Conservation (phyloP, 2,329 filamentous ascomycete genomes). For the Neofusicoccum laricinum region DNA sequence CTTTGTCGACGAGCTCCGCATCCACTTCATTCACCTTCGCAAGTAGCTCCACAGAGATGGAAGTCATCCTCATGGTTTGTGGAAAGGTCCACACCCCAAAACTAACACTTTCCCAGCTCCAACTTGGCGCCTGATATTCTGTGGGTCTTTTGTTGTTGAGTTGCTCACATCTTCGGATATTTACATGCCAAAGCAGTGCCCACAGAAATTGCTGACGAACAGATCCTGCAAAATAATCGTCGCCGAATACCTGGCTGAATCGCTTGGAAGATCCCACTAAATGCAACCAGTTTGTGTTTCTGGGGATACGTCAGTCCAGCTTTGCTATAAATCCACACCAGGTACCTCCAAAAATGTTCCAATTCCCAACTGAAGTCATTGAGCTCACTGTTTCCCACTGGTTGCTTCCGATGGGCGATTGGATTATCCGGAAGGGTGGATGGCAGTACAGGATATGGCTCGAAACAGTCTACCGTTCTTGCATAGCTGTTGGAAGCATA, state of each 20-base stretch:
- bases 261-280: background rate
- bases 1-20: background rate
- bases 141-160: background rate
- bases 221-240: background rate
- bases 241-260: background rate
- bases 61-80: background rate
- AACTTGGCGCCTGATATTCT: background rate
- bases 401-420: too few relatives aligned
- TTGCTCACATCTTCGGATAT: too few relatives aligned
- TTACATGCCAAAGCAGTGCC: background rate
- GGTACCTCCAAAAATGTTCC: background rate
- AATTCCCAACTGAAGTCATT: background rate
- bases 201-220: background rate
- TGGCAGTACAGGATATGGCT: background rate
- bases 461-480: background rate
- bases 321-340: background rate
- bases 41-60: background rate
- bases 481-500: background rate
- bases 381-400: too few relatives aligned
- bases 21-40: background rate
- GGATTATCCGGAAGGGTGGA: background rate
- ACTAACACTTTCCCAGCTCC: background rate
- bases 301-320: background rate
- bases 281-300: background rate
- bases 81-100: background rate